Percentiles rank a stretch among this genome's conserved stretches.
Evolutionary conservation across 331 rosid species (phyloP).

Genomic region (Malus hybrid): DNA sequence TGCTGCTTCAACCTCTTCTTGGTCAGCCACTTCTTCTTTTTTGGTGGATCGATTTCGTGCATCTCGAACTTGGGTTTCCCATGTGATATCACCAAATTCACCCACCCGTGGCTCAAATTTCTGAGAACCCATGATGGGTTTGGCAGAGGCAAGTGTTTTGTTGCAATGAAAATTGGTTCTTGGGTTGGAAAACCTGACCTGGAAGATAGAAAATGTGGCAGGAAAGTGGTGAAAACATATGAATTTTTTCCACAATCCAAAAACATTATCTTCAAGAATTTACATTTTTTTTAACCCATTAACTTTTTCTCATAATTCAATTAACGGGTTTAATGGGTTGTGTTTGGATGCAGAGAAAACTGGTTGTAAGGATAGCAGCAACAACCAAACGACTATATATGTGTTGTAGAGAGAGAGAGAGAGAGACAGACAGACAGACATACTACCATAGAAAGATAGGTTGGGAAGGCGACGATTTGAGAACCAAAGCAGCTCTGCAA

Average conservation of each 20-base stretch:
- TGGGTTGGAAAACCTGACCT: slow-evolving; percentile 39
- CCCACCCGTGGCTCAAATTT: slow-evolving; percentile 60
- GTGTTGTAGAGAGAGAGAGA: background rate
- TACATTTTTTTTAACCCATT: background rate
- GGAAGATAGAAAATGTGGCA: slow-evolving; percentile 11
- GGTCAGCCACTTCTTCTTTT: slow-evolving; percentile 66
- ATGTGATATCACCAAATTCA: slow-evolving; percentile 59
- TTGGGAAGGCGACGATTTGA: slow-evolving; percentile 20
- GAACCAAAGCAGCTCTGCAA: slow-evolving; percentile 34
- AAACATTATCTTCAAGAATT: background rate
- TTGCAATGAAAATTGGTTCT: slow-evolving; percentile 8
- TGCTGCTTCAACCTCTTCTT: slow-evolving; percentile 78
- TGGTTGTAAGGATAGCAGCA: background rate
- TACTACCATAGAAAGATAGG: slow-evolving; percentile 30
- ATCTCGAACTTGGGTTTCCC: slow-evolving; percentile 81
- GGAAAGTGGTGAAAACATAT: background rate
- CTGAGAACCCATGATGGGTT: slow-evolving; percentile 39
- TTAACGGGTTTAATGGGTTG: background rate
- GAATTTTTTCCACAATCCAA: background rate
- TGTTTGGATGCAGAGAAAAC: background rate
- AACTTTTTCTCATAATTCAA: background rate
- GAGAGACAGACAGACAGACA: background rate
- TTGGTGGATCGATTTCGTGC: slow-evolving; percentile 58
- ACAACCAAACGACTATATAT: background rate
- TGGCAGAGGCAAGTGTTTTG: slow-evolving; percentile 10